Evolutionary conservation across 345 rosid species (phyloP).

Genomic region (Salix dunnii): DNA sequence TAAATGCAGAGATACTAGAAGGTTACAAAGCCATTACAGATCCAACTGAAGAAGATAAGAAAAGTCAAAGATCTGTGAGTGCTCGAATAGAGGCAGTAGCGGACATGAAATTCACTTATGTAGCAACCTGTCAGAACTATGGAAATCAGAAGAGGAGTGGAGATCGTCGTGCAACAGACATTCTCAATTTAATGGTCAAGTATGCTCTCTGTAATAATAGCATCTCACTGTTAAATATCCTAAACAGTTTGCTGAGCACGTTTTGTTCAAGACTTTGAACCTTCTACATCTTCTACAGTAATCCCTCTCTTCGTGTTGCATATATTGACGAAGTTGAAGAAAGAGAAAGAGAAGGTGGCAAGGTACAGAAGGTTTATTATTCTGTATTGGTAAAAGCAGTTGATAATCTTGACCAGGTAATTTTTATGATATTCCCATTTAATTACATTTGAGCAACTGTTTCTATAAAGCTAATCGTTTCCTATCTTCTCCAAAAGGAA

Average conservation of each 20-base stretch:
- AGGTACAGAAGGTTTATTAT: conserved; percentile 73
- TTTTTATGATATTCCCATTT: conserved; percentile 11
- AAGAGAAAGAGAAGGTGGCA: conserved; percentile 78
- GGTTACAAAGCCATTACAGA: conserved; percentile 85
- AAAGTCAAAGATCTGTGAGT: conserved; percentile 76
- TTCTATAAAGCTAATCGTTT: conserved; percentile 15
- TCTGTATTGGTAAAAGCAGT: conserved; percentile 91
- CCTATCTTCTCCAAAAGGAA: conserved; percentile 48
- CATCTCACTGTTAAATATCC: background rate
- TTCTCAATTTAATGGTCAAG: conserved; percentile 96
- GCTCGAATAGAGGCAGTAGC: conserved; percentile 91
- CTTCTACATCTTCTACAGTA: conserved; percentile 45
- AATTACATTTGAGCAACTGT: background rate
- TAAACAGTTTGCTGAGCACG: conserved; percentile 1
- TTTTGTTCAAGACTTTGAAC: conserved; percentile 19
- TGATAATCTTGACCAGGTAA: conserved; percentile 89
- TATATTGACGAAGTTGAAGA: conserved; percentile 95
- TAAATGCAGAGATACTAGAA: conserved; percentile 73
- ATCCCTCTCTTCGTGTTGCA: conserved; percentile 93
- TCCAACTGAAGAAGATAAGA: conserved; percentile 91
- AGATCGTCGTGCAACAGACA: conserved; percentile 93
- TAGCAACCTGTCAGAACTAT: conserved; percentile 93
- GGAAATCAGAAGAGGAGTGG: conserved; percentile 93
- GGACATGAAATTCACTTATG: conserved; percentile 91
- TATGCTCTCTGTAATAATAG: conserved; percentile 38